Evolutionary conservation across 352 stramenopile species (phyloP).

Genomic region (Vaucheria bursata): DNA sequence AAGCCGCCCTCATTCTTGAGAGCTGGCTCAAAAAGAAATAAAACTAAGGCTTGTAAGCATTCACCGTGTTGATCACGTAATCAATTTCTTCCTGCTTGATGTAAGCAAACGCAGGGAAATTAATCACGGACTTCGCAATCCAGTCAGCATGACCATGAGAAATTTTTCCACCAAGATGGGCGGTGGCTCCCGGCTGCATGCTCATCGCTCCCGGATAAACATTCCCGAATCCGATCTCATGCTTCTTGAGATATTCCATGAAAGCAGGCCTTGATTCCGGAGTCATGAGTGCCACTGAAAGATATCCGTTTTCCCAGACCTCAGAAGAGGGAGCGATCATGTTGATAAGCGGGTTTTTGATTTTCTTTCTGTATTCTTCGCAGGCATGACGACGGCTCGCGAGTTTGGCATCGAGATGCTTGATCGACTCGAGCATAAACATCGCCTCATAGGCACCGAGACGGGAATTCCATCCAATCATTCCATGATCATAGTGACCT

Average conservation of each 20-base stretch:
- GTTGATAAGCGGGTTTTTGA: neutral
- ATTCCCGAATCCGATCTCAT: neutral
- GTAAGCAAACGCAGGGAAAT: neutral
- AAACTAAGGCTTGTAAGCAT: neutral
- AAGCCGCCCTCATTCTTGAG: too few species aligned
- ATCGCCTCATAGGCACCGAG: neutral
- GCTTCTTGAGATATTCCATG: neutral
- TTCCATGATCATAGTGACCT: conserved; percentile 2
- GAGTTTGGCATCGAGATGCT: conserved; percentile 2
- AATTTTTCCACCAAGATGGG: neutral
- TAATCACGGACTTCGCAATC: neutral
- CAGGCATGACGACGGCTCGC: neutral
- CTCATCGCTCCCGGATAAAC: neutral
- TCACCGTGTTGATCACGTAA: conserved; percentile 1
- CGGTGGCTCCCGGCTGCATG: neutral
- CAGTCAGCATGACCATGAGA: conserved; percentile 1
- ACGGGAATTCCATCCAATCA: neutral
- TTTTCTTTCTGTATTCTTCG: neutral
- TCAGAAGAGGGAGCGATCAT: neutral
- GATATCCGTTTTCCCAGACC: neutral
- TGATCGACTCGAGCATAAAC: neutral
- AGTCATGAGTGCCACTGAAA: neutral
- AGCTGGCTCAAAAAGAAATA: neutral
- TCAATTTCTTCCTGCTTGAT: conserved; percentile 1
- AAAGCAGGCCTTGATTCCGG: neutral